Percentiles rank a stretch among this genome's conserved stretches.
phyloP scores from a whole-genome alignment of 305 asterid genomes.

The Fraxinus sp. region DNA sequence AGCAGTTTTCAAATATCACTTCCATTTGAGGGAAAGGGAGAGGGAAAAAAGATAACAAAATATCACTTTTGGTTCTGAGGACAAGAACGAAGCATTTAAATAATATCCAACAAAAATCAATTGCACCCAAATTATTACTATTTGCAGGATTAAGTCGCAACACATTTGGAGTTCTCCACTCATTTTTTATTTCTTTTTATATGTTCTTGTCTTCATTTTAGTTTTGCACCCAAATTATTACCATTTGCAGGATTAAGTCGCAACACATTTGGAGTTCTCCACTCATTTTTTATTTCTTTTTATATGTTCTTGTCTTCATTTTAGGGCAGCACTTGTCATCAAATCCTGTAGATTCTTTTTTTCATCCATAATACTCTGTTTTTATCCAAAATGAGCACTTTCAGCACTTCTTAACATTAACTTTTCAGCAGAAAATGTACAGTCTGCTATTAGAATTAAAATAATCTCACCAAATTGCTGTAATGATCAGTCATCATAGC shows the following conservation, averaged over 20 bases:
- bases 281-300: not conserved
- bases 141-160: not conserved
- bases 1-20: not conserved
- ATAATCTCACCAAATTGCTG: slow-evolving; percentile 71
- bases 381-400: slow-evolving; percentile 1
- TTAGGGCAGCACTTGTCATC: not conserved
- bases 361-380: not conserved
- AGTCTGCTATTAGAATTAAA: slow-evolving; percentile 13
- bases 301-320: not conserved
- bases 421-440: slow-evolving; percentile 20
- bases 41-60: not conserved
- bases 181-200: not conserved
- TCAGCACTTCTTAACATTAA: slow-evolving; percentile 12
- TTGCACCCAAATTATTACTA: slow-evolving; percentile 12
- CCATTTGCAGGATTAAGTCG: not conserved
- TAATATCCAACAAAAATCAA: slow-evolving; percentile 13
- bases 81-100: slow-evolving; percentile 2
- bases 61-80: not conserved
- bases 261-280: not conserved
- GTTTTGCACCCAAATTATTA: slow-evolving; percentile 8
- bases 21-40: slow-evolving; percentile 11
- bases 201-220: not conserved
- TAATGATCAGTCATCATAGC: slow-evolving; percentile 99
- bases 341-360: not conserved
- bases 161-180: not conserved